Base-by-base conservation (phyloP, 495 filamentous ascomycete genomes). In the Aspergillus sparsus region DNA sequence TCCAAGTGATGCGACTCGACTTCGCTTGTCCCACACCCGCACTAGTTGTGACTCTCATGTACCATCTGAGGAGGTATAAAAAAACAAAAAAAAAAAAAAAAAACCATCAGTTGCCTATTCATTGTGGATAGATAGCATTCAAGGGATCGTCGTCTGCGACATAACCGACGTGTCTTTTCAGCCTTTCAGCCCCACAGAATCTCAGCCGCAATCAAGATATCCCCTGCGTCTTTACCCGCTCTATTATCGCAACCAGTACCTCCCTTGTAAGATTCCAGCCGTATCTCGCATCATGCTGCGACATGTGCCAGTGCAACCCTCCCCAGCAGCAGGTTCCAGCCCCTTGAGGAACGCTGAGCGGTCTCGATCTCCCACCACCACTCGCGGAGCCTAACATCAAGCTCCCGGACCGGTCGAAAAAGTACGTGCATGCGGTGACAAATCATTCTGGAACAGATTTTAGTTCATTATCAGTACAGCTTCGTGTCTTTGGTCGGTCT, bases 221-320 rank as follows among this genome's bases (percentile, higher is more conserved):
- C 44, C 44, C 44, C 44, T 47, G 44, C 44, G n/a, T 47, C 44
- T n/a, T n/a, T 8, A 7, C 44, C 44, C n/a, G n/a, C 44, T 7
- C n/a, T 9, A 16, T 6, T 9, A 16, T 6, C 1, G 44, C 44
- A 21, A 21, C 44, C 44, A 47, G n/a, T 18, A 15, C 44, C n/a
- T 16, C 44, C n/a, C 7, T 10, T 21, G 6, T 21, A 16, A 47
- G 15, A 16, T 18, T 47, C 44, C 44, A 47, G 44, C 12, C 44
- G 16, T 46, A 16, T 16, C 42, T 46, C 42, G 11, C 42, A 16
- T 41, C 42, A 46, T 47, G 15, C 16, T 47, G 44, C 11, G 15
- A 9, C 16, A 47, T 8, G 44, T 21, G 11, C 44, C 15, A n/a
- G 9, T 47, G 4, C 13, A 16, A 16, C 44, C 15, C 44, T 16